Evolutionary conservation across 2,329 filamentous ascomycete species (phyloP).

Genomic region (Fusarium armeniacum): DNA sequence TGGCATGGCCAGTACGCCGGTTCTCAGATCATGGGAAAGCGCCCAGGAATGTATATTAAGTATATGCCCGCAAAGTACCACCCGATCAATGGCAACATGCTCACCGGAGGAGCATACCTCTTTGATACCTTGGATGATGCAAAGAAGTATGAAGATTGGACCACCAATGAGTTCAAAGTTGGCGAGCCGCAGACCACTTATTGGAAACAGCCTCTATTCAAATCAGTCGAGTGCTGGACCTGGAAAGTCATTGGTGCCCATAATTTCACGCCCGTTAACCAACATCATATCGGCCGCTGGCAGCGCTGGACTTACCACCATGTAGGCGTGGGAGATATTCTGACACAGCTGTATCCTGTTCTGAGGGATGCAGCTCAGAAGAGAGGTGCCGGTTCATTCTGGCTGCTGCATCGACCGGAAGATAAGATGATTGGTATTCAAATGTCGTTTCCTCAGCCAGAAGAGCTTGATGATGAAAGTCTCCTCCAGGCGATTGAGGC

Average conservation of each 20-base stretch:
- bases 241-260: conserved; percentile 43
- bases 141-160: conserved; percentile 34
- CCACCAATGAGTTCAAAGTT: conserved; percentile 42
- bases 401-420: conserved; percentile 34
- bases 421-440: conserved; percentile 37
- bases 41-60: conserved; percentile 43
- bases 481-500: not conserved
- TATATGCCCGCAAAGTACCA: conserved; percentile 37
- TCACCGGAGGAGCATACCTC: conserved; percentile 38
- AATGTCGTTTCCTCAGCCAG: conserved; percentile 26
- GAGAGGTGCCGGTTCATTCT: conserved; percentile 33
- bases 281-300: conserved; percentile 35
- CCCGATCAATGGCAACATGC: conserved; percentile 34
- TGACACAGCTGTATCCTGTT: conserved; percentile 40
- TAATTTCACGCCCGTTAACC: conserved; percentile 30
- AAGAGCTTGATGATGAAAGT: conserved; percentile 12
- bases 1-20: conserved; percentile 38
- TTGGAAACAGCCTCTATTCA: conserved; percentile 43
- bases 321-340: conserved; percentile 19
- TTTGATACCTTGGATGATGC: conserved; percentile 37
- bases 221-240: conserved; percentile 22
- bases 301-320: conserved; percentile 41
- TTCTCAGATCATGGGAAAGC: conserved; percentile 37
- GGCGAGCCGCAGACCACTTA: conserved; percentile 41
- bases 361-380: conserved; percentile 36